These are phyloP conservation scores for Fusarium humuli DNA, from an alignment of 2,329 filamentous ascomycete species.

Conservation along the genomic window DNA sequence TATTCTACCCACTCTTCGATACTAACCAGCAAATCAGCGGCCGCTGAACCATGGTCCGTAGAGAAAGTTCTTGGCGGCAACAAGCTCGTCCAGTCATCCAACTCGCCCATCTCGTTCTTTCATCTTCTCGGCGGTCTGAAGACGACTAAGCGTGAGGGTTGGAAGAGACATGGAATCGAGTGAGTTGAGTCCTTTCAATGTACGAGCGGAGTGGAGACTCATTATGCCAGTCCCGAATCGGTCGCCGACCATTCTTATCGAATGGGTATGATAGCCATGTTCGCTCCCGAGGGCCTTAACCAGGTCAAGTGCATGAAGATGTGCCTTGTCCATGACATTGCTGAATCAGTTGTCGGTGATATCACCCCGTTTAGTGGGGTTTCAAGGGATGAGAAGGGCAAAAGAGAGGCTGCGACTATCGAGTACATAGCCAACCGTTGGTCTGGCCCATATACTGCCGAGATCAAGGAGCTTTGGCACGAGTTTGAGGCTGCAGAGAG, in stretches of 20 bases:
- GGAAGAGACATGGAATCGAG: conserved; percentile 85
- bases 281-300: conserved; percentile 81
- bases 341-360: conserved; percentile 94
- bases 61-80: conserved; percentile 70
- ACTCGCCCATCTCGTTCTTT: conserved; percentile 89
- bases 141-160: conserved; percentile 95
- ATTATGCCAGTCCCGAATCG: conserved; percentile 75
- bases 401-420: conserved; percentile 89
- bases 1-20: background rate
- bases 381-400: conserved; percentile 85
- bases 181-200: background rate
- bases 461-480: conserved; percentile 85
- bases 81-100: conserved; percentile 67
- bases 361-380: conserved; percentile 95
- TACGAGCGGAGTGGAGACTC: background rate
- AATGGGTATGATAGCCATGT: conserved; percentile 95
- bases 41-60: conserved; percentile 59
- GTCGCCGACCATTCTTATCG: conserved; percentile 99
- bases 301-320: conserved; percentile 89
- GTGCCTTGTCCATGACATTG: conserved; percentile 98
- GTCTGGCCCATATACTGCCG: conserved; percentile 73
- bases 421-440: conserved; percentile 82
- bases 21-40: conserved; percentile 12
- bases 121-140: conserved; percentile 93
- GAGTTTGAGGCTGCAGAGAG: conserved; percentile 94